A percentile compares a stretch with the other conserved stretches of the same genome.
These are phyloP conservation scores for Lactarius hatsudake DNA, from an alignment of 768 basidiomycete species.

Conservation along the genomic window DNA sequence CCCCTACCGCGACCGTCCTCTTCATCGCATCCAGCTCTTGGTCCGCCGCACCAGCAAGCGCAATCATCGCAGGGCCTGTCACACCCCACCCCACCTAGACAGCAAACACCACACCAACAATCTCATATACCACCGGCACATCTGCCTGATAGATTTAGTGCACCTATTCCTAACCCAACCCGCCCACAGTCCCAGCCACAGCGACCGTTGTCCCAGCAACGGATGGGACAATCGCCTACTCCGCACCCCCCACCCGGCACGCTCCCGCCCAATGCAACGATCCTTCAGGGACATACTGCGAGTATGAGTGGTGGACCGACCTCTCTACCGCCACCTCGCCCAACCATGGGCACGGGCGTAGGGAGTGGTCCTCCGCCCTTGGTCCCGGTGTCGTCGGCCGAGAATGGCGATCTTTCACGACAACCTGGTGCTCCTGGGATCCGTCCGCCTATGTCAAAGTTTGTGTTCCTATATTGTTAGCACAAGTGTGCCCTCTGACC, in stretches of 20 bases:
- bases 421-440: conserved; percentile 16
- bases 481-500: neutral
- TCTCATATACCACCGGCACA: conserved; percentile 25
- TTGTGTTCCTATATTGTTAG: neutral
- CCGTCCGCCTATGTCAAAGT: conserved; percentile 15
- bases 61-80: conserved; percentile 16
- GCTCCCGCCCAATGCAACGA: conserved; percentile 34
- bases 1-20: conserved; percentile 36
- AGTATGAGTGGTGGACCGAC: conserved; percentile 20
- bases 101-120: conserved; percentile 26
- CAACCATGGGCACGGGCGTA: neutral
- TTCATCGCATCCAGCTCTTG: conserved; percentile 34
- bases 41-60: conserved; percentile 14
- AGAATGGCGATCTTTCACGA: conserved; percentile 21
- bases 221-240: conserved; percentile 46
- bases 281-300: conserved; percentile 27
- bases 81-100: conserved; percentile 21
- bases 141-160: conserved; percentile 6
- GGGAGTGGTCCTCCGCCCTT: conserved; percentile 15
- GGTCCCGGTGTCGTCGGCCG: conserved; percentile 16
- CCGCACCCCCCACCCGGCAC: conserved; percentile 42
- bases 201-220: conserved; percentile 40
- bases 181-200: conserved; percentile 31
- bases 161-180: conserved; percentile 30
- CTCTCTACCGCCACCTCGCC: conserved; percentile 20